A percentile compares a stretch with the other conserved stretches of the same genome.
These are phyloP conservation scores for Monilinia fructicola DNA, from an alignment of 2,329 filamentous ascomycete species.

Conservation along the genomic window DNA sequence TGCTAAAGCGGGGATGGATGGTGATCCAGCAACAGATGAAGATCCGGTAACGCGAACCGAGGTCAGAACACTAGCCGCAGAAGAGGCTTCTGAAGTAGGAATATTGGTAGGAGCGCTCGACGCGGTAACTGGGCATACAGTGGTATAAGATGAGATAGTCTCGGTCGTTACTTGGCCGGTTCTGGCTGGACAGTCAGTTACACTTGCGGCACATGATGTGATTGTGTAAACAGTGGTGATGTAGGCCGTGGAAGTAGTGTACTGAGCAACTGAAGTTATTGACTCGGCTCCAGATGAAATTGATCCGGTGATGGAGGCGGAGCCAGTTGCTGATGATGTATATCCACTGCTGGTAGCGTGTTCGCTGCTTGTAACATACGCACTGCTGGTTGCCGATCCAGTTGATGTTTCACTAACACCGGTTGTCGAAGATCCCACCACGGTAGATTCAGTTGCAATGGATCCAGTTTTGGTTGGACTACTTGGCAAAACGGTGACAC, in stretches of 20 bases:
- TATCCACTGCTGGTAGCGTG: neutral
- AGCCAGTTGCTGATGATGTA: constrained; percentile 2
- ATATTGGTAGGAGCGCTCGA: constrained; percentile 8
- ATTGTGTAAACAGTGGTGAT: constrained; percentile 52
- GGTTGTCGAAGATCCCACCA: neutral
- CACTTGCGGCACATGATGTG: constrained; percentile 49
- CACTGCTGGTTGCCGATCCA: neutral
- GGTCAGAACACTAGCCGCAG: neutral
- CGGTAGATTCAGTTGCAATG: neutral
- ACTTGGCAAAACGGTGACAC: neutral
- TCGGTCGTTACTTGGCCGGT: constrained; percentile 40
- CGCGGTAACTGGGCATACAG: constrained; percentile 35
- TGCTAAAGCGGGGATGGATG: neutral
- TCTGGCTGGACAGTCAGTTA: constrained; percentile 52
- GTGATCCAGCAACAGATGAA: too few species aligned
- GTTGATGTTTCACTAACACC: neutral
- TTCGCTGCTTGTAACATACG: neutral
- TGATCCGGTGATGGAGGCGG: neutral
- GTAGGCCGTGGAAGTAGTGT: constrained; percentile 41
- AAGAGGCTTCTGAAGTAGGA: neutral
- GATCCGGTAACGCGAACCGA: neutral
- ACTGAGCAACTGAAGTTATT: constrained; percentile 1
- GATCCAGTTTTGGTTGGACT: neutral
- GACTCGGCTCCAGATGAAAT: neutral
- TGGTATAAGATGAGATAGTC: constrained; percentile 45